Evolutionary conservation across 139 green algal species (phyloP), one percentile per base, ranked within the genome.

Genomic region (Yamagishiella unicocca): DNA sequence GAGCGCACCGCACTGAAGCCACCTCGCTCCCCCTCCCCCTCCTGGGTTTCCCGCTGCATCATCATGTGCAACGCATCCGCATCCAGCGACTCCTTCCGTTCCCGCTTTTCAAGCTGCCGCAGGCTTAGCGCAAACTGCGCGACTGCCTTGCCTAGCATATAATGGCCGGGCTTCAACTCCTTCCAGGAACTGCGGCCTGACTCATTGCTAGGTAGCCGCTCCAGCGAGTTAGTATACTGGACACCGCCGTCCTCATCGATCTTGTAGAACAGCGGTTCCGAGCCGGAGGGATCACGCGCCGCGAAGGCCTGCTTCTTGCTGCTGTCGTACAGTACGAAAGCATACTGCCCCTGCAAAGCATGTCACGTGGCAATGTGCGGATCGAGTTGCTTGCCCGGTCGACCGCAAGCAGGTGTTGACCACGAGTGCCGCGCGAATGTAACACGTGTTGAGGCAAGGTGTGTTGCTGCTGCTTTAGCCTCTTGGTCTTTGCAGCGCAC

Each of bases 61-160:
- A 66, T 33, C 61, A 33, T 22, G 40, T 75, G 61, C 17, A 85
- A 42, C 2, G 61, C 29, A 24, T 83, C 67, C 29, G 55, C 54
- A 55, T 89, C 83, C 22, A 53, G 5, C 22, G 71, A 84, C 53
- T 83, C 71, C 21, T 72, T 83, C 25, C 33, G 9, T 40, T 77
- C 76, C 33, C 87, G 79, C 72, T 64, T 61, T 62, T 73, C 77
- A 80, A 97, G 90, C 88, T 97, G 92, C 54, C 90, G 78, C 2
- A 92, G 91, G 19, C 94, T 96, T 53, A 97, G 84, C 37, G 95
- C 95, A 90, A 97, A 97, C 89, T 97, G 95, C 62, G 91, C 53
- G 33, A 96, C 45, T 21, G 90, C 58, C 64, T 91, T 92, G 37
- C 92, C 92, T 31, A 68, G 62, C 71, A 96, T 87, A 79, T 92